Conservation (phyloP, 805 yeast species). For the Maudiozyma pseudohumilis region DNA sequence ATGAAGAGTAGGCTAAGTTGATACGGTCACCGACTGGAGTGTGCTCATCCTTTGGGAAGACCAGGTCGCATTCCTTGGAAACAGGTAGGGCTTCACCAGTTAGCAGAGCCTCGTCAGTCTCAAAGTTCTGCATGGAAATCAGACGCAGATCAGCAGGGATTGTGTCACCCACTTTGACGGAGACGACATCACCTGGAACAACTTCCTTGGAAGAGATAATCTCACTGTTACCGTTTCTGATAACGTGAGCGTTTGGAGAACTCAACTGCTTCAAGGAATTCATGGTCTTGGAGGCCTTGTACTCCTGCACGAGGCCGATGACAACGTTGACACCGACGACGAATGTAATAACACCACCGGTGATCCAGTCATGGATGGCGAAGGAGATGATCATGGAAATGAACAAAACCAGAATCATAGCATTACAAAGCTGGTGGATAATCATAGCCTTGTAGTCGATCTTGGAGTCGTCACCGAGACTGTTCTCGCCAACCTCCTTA, state of each 20-base stretch:
- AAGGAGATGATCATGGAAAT: slow-evolving; percentile 83
- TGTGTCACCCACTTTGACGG: slow-evolving; percentile 85
- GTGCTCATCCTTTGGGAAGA: slow-evolving; percentile 25
- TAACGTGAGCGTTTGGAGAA: slow-evolving; percentile 86
- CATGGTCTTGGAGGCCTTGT: slow-evolving; percentile 85
- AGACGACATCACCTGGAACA: slow-evolving; percentile 93
- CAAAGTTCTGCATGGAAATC: slow-evolving; percentile 61
- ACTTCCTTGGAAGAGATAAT: slow-evolving; percentile 70
- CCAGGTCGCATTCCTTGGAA: slow-evolving; percentile 43
- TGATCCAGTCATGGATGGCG: slow-evolving; percentile 87
- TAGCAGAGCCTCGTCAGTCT: slow-evolving; percentile 84
- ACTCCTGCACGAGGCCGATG: slow-evolving; percentile 94
- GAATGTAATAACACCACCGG: slow-evolving; percentile 81
- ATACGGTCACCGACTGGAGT: slow-evolving; percentile 58
- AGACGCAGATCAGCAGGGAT: slow-evolving; percentile 92
- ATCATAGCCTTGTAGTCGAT: slow-evolving; percentile 57
- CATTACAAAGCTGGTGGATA: slow-evolving; percentile 80
- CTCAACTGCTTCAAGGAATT: slow-evolving; percentile 87
- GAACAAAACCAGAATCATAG: slow-evolving; percentile 75
- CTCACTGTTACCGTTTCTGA: slow-evolving; percentile 66
- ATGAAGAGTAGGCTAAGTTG: slow-evolving; percentile 88
- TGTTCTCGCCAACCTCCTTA: slow-evolving; percentile 68
- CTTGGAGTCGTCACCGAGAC: slow-evolving; percentile 72
- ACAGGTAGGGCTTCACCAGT: slow-evolving; percentile 94
- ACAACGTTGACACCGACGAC: slow-evolving; percentile 87